Base-by-base conservation (phyloP, 257 asterid species). In the Leonotis leonurus region DNA sequence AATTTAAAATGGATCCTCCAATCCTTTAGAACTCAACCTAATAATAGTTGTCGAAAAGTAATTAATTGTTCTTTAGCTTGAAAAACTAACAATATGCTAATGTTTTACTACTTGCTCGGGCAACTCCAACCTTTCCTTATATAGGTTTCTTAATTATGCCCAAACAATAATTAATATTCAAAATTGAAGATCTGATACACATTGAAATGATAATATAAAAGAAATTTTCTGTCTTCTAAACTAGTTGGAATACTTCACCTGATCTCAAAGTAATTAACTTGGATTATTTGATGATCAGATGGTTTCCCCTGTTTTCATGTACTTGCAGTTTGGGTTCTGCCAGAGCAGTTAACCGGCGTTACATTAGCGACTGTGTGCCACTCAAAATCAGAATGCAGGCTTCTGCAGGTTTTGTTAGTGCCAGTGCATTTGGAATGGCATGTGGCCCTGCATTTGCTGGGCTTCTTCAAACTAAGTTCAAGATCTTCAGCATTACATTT, bases 351-450 rank as follows among this genome's bases (percentile, higher is more conserved):
- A 93, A 93, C 67, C 83, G 97, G 45, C 91, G 97, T 52, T 89
- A 93, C 74, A 89, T 93, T 70, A 93, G 97, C 40, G 99, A 89
- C 72, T 87, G 99, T 35, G 99, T 93, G 63, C 99, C 99, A 22
- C 89, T 87, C 53, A 93, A 79, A 72, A 79, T 76, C 71, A 88
- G 97, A 25, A 82, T 93, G 99, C 89, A 89, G 71, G 97, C 99
- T 39, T 93, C 99, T 16, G 99, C 99, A 27, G 99, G 87, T 64
- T 93, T 93, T 63, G 99, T 93, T 74, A 93, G 99, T 78, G 99
- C 97, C 33, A 89, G 97, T 72, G 99, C 99, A 62, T 85, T 93
- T 64, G 99, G 99, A 77, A 93, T 93, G 99, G 99, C 99, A 33
- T 85, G 96, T 79, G 99, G 97, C 14, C 99, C 99, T 18, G 99